Evolutionary conservation across 2,329 filamentous ascomycete genomes (phyloP).

Genomic region (Fusarium tjaetaba): DNA sequence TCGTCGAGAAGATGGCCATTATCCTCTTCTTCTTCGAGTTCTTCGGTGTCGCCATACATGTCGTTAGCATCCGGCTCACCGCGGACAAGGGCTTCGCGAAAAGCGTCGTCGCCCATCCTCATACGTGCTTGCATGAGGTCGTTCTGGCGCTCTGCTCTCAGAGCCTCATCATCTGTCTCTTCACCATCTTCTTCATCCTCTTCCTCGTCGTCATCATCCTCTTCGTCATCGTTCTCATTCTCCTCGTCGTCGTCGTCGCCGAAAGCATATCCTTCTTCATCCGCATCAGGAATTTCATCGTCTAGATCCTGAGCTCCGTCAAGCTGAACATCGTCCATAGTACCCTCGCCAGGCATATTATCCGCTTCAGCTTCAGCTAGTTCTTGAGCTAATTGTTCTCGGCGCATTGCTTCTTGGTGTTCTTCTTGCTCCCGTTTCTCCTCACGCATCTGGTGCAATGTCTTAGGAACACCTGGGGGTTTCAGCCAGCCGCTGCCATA

Average conservation of each 20-base stretch:
- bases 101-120: constrained; percentile 68
- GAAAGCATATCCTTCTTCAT: constrained; percentile 63
- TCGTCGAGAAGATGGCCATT: constrained; percentile 70
- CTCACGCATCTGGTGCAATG: constrained; percentile 87
- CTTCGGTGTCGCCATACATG: constrained; percentile 64
- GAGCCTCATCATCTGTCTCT: constrained; percentile 52
- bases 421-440: constrained; percentile 91
- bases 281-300: constrained; percentile 77
- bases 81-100: constrained; percentile 66
- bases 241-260: constrained; percentile 54
- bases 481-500: constrained; percentile 92
- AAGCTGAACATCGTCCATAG: constrained; percentile 66
- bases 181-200: constrained; percentile 53
- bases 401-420: constrained; percentile 76
- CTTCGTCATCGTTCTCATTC: constrained; percentile 56
- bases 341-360: constrained; percentile 54
- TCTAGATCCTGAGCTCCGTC: constrained; percentile 71
- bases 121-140: constrained; percentile 61
- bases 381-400: constrained; percentile 77
- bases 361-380: constrained; percentile 72
- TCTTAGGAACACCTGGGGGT: constrained; percentile 88
- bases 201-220: constrained; percentile 53
- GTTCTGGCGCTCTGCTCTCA: constrained; percentile 58
- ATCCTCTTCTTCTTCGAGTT: constrained; percentile 65
- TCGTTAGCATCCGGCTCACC: constrained; percentile 60